Evolutionary conservation across 345 rosid genomes (phyloP).

Genomic region (Syzygium aromaticum): DNA sequence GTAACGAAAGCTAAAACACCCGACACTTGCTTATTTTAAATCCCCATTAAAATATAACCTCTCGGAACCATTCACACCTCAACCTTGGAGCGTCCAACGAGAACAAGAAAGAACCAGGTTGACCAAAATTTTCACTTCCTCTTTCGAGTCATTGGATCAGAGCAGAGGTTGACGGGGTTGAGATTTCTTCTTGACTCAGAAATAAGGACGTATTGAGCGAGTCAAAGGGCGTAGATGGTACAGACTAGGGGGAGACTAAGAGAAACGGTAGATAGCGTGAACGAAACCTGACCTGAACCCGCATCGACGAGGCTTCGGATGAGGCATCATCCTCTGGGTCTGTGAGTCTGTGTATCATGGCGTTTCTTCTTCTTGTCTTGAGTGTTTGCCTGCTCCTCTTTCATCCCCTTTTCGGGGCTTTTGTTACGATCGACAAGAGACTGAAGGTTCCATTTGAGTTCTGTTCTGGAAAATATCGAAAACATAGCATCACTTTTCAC

Average conservation of each 20-base stretch:
- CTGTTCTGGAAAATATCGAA: neutral
- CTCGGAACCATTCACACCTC: neutral
- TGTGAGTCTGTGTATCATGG: neutral
- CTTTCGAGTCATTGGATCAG: neutral
- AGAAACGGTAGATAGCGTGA: neutral
- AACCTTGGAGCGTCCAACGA: neutral
- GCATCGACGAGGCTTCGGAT: neutral
- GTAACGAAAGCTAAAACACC: neutral
- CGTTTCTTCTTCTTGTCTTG: neutral
- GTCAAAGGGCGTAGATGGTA: neutral
- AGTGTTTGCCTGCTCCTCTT: neutral
- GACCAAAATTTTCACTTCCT: neutral
- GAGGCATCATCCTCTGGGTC: neutral
- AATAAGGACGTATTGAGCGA: neutral
- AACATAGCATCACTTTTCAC: neutral
- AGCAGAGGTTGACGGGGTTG: neutral
- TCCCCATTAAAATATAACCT: neutral
- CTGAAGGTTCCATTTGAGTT: neutral
- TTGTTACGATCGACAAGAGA: neutral
- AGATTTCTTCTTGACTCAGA: neutral
- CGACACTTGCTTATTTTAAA: neutral
- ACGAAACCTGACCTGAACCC: neutral
- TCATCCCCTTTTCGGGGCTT: neutral
- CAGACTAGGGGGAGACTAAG: neutral
- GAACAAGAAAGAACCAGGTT: neutral